phyloP scores from a whole-genome alignment of 208 protist species.

The Acanthamoeba sp. region DNA sequence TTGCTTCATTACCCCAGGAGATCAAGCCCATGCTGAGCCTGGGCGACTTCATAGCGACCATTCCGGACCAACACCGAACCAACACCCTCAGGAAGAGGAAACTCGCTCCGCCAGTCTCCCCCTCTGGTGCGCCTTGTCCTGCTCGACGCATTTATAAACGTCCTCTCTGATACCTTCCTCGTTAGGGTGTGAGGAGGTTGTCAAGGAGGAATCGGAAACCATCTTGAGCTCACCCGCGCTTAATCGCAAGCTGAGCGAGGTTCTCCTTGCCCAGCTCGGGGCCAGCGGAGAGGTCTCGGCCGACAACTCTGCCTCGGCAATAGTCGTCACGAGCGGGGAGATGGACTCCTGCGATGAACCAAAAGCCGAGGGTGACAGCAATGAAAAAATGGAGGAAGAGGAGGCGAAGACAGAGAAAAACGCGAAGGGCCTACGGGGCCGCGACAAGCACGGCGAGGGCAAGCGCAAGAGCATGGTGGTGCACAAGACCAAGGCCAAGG shows the following conservation, averaged over 20 bases:
- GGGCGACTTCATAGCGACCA: constrained; percentile 32
- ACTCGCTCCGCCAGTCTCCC: background rate
- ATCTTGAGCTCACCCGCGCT: too few species aligned
- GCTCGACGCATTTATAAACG: background rate
- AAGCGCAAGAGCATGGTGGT: background rate
- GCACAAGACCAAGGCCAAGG: background rate
- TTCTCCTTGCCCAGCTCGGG: too few species aligned
- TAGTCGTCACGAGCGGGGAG: too few species aligned
- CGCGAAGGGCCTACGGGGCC: background rate
- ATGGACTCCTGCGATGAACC: too few species aligned
- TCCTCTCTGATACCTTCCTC: too few species aligned
- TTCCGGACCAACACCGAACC: background rate
- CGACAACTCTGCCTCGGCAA: too few species aligned
- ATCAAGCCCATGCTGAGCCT: background rate
- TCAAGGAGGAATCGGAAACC: background rate
- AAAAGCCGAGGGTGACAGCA: too few species aligned
- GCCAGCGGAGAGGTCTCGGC: too few species aligned
- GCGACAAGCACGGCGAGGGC: background rate
- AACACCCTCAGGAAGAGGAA: background rate
- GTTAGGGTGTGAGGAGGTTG: background rate
- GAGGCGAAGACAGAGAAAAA: too few species aligned
- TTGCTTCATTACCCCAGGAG: too few species aligned
- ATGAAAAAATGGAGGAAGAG: too few species aligned
- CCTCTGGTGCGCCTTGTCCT: background rate
- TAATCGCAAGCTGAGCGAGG: too few species aligned